Conservation (phyloP, 306 rosid genomes). For the Dalbergia oliveri region DNA sequence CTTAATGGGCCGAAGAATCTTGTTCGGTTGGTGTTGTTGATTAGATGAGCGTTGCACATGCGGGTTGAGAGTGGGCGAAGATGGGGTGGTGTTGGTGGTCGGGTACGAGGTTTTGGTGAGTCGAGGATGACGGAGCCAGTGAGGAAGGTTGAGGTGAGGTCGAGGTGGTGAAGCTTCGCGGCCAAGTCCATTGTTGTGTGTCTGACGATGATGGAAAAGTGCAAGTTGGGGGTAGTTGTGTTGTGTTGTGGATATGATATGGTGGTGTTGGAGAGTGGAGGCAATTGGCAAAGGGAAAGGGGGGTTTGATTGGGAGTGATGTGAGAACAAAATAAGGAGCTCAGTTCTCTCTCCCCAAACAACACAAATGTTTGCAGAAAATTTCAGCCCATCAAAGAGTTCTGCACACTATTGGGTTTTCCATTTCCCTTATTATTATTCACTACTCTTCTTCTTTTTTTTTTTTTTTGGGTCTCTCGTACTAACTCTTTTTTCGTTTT, state of each 20-base stretch:
- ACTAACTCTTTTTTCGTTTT: no score
- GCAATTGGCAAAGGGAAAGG: neutral
- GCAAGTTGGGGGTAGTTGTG: neutral
- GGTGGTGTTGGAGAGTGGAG: neutral
- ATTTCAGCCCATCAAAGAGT: slow-evolving; percentile 45
- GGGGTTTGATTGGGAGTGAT: slow-evolving; percentile 2
- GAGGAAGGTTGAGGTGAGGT: slow-evolving; percentile 71
- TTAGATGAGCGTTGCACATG: slow-evolving; percentile 32
- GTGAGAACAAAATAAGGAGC: neutral
- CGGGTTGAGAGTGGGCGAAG: slow-evolving; percentile 46
- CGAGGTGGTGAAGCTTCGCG: slow-evolving; percentile 72
- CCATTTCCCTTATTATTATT: neutral
- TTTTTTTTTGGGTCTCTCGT: no score
- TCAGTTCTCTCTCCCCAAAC: slow-evolving; percentile 37
- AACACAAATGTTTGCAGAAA: neutral
- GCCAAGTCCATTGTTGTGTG: slow-evolving; percentile 64
- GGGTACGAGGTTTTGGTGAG: slow-evolving; percentile 49
- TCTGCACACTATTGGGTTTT: neutral
- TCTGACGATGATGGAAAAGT: neutral
- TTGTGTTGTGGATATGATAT: no score
- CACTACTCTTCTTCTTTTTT: neutral
- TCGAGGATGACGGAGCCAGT: slow-evolving; percentile 64
- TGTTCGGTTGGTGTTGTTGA: slow-evolving; percentile 40
- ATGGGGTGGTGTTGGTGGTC: neutral
- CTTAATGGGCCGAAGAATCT: slow-evolving; percentile 39